phyloP scores from a whole-genome alignment of 2,329 filamentous ascomycete species.

The Xylaria sp. region DNA sequence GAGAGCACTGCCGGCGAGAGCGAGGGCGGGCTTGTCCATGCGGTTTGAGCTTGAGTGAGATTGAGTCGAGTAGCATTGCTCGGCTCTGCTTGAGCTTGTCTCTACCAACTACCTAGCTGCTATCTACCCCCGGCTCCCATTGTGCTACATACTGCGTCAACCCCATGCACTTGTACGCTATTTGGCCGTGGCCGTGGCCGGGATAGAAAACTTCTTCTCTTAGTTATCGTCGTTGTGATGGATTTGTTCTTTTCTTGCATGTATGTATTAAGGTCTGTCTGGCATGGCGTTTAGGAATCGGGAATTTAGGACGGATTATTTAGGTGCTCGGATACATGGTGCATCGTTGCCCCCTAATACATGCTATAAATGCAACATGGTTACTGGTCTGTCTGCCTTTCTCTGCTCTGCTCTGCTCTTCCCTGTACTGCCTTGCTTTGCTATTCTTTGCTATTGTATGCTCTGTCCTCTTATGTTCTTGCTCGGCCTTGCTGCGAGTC shows the following conservation, averaged over 20 bases:
- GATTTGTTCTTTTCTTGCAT: background rate
- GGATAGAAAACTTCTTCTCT: background rate
- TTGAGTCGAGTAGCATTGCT: background rate
- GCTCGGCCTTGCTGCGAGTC: no score
- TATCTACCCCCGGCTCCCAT: background rate
- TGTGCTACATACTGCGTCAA: background rate
- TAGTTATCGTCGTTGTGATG: background rate
- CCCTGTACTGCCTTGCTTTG: no score
- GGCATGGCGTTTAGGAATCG: constrained; percentile 22
- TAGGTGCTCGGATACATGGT: no score
- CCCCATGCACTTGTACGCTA: background rate
- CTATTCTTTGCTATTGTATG: no score
- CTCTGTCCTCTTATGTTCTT: no score
- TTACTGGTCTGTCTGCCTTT: no score
- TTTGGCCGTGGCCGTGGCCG: background rate
- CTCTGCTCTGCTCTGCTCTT: no score
- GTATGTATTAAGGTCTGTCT: background rate
- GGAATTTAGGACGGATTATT: background rate
- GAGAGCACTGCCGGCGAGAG: constrained; percentile 71
- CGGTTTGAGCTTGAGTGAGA: constrained; percentile 39
- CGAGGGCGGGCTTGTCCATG: constrained; percentile 55
- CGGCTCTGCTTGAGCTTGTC: no score
- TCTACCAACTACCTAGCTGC: no score
- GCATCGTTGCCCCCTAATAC: no score
- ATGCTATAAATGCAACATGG: no score